Conservation (phyloP, 2,329 filamentous ascomycete species). For the Sporothrix sp. region DNA sequence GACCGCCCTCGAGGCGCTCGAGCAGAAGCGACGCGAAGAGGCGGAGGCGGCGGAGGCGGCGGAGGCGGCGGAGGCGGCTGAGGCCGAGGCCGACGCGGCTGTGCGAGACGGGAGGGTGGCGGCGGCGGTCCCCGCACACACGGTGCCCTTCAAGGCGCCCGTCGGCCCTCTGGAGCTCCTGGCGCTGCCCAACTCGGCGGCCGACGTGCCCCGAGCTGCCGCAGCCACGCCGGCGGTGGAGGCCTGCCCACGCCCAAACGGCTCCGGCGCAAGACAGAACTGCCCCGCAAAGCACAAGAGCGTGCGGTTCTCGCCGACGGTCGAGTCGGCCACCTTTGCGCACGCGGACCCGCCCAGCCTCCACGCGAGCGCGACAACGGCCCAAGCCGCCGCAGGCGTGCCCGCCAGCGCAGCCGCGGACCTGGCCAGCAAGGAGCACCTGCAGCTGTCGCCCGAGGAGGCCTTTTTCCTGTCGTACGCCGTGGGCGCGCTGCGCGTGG, state of each 20-base stretch:
- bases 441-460: constrained; percentile 86
- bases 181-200: constrained; percentile 45
- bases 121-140: neutral
- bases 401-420: constrained; percentile 9
- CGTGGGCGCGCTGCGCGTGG: constrained; percentile 62
- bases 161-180: constrained; percentile 40
- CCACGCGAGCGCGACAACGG: neutral
- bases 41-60: constrained; percentile 21
- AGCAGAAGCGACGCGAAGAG: constrained; percentile 50
- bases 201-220: constrained; percentile 24
- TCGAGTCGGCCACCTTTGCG: constrained; percentile 54
- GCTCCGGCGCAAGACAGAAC: neutral
- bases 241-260: neutral
- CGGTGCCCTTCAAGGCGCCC: constrained; percentile 23
- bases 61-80: neutral
- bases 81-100: neutral
- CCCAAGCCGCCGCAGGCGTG: neutral
- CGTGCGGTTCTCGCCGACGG: constrained; percentile 59
- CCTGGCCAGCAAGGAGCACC: constrained; percentile 60
- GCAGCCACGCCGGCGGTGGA: neutral
- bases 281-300: constrained; percentile 44
- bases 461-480: constrained; percentile 82
- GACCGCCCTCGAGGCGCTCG: constrained; percentile 73
- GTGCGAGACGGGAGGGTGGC: neutral
- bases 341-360: constrained; percentile 41